These are phyloP conservation scores for Phanerochaete sordida DNA, from an alignment of 768 basidiomycete genomes.

Conservation along the genomic window DNA sequence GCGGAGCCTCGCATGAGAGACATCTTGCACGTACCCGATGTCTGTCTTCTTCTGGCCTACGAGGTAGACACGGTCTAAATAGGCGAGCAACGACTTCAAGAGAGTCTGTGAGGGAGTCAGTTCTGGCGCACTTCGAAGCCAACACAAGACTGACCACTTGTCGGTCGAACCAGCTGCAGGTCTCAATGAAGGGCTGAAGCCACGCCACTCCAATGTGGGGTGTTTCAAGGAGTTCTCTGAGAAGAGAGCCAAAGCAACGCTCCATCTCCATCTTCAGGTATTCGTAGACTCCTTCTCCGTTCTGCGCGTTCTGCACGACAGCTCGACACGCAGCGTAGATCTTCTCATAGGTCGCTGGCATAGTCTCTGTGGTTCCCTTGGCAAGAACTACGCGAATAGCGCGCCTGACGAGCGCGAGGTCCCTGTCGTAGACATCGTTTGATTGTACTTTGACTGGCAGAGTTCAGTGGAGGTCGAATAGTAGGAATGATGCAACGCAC, in stretches of 20 bases:
- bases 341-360: conserved; percentile 50
- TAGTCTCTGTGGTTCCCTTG: conserved; percentile 26
- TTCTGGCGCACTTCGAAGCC: background rate
- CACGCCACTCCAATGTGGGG: conserved; percentile 41
- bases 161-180: conserved; percentile 61
- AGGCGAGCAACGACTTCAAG: conserved; percentile 61
- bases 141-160: conserved; percentile 49
- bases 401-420: conserved; percentile 35
- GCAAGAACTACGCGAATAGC: conserved; percentile 34
- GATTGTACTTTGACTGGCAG: conserved; percentile 14
- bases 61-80: conserved; percentile 69
- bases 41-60: conserved; percentile 32
- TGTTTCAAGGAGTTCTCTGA: conserved; percentile 32
- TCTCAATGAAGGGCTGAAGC: conserved; percentile 52
- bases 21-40: conserved; percentile 40
- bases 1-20: conserved; percentile 2
- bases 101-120: conserved; percentile 47
- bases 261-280: conserved; percentile 59
- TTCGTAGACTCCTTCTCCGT: conserved; percentile 58
- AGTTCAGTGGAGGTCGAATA: background rate
- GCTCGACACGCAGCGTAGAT: conserved; percentile 57
- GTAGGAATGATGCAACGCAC: conserved; percentile 18
- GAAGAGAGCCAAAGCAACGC: conserved; percentile 41
- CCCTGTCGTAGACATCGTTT: conserved; percentile 13
- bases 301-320: conserved; percentile 47